Percentiles rank a stretch among this genome's conserved stretches.
These are phyloP conservation scores for Lachnellula cervina DNA, from an alignment of 2,329 filamentous ascomycete species.

Conservation along the genomic window DNA sequence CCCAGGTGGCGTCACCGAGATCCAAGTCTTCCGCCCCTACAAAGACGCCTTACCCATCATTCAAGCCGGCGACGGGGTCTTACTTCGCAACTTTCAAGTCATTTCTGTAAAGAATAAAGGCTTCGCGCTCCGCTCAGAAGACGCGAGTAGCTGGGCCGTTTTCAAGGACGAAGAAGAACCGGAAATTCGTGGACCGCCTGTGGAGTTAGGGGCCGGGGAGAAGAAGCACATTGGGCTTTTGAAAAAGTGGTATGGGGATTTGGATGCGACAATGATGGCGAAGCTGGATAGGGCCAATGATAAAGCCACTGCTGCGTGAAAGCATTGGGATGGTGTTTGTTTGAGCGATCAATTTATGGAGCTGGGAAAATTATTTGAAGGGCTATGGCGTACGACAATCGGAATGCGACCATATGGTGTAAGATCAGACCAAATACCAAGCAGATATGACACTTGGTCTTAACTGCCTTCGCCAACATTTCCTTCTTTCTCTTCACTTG, in stretches of 20 bases:
- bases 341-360: neutral
- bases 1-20: constrained; percentile 46
- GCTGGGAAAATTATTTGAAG: neutral
- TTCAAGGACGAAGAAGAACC: constrained; percentile 43
- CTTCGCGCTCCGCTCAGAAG: constrained; percentile 46
- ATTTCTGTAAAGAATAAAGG: constrained; percentile 49
- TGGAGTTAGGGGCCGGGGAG: constrained; percentile 51
- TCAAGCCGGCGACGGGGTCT: constrained; percentile 51
- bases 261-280: constrained; percentile 43
- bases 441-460: neutral
- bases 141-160: constrained; percentile 57
- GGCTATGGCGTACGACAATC: neutral
- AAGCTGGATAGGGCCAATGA: constrained; percentile 47
- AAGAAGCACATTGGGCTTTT: constrained; percentile 44
- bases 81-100: constrained; percentile 53
- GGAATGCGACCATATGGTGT: neutral
- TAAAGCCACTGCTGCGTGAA: constrained; percentile 11
- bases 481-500: neutral
- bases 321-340: constrained; percentile 6
- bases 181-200: constrained; percentile 54
- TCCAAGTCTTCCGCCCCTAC: constrained; percentile 55
- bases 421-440: neutral
- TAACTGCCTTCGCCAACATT: neutral
- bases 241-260: constrained; percentile 39
- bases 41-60: constrained; percentile 52